These are phyloP conservation scores for Wallacemonas collosoma DNA, from an alignment of 208 protist species.

Conservation along the genomic window DNA sequence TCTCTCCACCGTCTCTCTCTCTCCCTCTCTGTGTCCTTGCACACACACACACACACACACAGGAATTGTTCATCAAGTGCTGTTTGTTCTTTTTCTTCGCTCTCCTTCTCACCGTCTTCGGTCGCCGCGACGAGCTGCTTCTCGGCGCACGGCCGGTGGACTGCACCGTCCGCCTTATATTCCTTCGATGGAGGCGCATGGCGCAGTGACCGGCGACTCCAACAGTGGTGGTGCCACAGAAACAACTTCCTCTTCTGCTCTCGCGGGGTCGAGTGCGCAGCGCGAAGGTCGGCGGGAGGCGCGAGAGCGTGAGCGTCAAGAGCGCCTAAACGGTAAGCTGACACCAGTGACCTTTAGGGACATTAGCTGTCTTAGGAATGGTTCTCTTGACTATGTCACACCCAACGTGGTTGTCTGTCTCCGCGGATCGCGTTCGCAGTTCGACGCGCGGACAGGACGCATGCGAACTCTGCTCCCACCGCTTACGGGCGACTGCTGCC, in stretches of 20 bases:
- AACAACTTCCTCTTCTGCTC: neutral
- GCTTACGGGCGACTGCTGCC: constrained; percentile 82
- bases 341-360: constrained; percentile 68
- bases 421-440: constrained; percentile 81
- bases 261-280: neutral
- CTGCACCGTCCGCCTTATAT: no score
- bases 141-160: no score
- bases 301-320: constrained; percentile 60
- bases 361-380: constrained; percentile 41
- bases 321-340: constrained; percentile 59
- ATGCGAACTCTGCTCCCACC: constrained; percentile 65
- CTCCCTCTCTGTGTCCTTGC: no score
- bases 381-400: constrained; percentile 51
- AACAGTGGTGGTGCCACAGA: neutral
- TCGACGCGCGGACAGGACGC: constrained; percentile 57
- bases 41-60: neutral
- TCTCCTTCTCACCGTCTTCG: no score
- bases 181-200: no score
- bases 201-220: no score
- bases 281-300: constrained; percentile 21
- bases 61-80: neutral
- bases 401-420: constrained; percentile 57
- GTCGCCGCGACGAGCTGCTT: no score
- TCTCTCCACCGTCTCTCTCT: no score
- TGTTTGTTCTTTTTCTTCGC: constrained; percentile 4